Base-by-base conservation (phyloP, 1,284 basidiomycete genomes). In the Irpex sp. region DNA sequence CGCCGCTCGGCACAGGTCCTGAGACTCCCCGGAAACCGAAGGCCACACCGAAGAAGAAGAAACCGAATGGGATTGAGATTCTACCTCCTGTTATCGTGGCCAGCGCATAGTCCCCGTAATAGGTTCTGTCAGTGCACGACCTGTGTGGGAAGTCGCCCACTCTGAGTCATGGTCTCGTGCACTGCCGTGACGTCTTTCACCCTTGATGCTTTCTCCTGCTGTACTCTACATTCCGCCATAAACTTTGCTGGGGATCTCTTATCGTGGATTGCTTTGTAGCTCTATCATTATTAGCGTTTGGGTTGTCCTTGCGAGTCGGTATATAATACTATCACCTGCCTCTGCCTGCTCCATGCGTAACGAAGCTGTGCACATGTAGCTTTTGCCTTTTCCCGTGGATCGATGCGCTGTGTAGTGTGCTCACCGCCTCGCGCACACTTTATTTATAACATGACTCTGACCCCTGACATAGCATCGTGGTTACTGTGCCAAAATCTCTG, bases 41-140 rank as follows among this genome's bases (percentile, higher is more conserved):
- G 71, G 70, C 65, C 67, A 68, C 65, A 58, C 70, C 75, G 35
- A 67, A 62, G 58, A 73, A 74, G 71, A 72, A 74, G 72, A 71
- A 72, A 62, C 62, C 68, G 60, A 75, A 75, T 59, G 65, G 65
- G 63, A 71, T 72, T 59, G 69, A 69, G 31, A 65, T 68, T 37
- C 71, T 83, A 15, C 83, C 82, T 56, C 77, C 83, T 60, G 80
- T 83, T 51, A 82, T 86, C 33, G 75, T 80, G 60, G 83, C 84
- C 17, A 55, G 53, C 35, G 53, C 31, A 9, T 55, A 55, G 50
- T 11, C 11, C 5, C 19, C n/a, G 15, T 19, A 49, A 86, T 80
- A 68, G 83, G 83, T 33, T 33, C 31, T 33, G 31, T 33, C 31
- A 33, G 31, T 6, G 31, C 6, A 33, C 6, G 19, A 53, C 39